Base-by-base conservation (phyloP, 768 basidiomycete genomes). In the Mycena floridula region DNA sequence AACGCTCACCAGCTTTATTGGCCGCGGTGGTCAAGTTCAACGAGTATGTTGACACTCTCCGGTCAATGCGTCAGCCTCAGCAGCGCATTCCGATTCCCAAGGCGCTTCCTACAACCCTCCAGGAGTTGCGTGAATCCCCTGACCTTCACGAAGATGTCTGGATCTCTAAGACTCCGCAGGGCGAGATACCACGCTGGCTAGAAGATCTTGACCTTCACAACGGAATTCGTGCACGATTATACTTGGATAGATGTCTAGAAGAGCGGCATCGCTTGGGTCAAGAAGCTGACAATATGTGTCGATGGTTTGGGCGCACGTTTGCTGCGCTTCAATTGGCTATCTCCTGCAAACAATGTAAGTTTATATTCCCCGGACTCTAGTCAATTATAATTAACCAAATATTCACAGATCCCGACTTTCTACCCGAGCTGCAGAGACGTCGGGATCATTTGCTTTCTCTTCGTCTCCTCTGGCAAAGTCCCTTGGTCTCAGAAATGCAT, bases 111-210 rank as follows among this genome's bases (percentile, higher is more conserved):
- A 63, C 56, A 0, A 53, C 63, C 18, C 46, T 74, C 0, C 39
- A 45, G 2, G 40, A 46, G 2, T 55, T 66, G 5, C 54, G 53
- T 5, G 54, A 60, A 7, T 35, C 51, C 22, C 36, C 61, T 0
- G 41, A 22, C 0, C 51, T 74, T 0, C 59, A 69, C 59, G 59
- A 68, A 26, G 67, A 69, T 40, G 54, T 69, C 0, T 70, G 65
- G 66, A 64, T 68, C 4, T 50, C 43, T 0, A 54, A 43, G 22
- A 13, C 53, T 0, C 39, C 54, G 3, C 20, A 25, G 0, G 44
- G 18, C 1, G 30, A 44, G 6, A 37, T 51, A 0, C 64, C 58
- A 7, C 42, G 40, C 7, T 72, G 70, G 68, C 54, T 69, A 0
- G 52, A 60, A 7, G 63, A 71, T 38, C 16, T 36, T 1, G 49